Evolutionary conservation across 2,329 filamentous ascomycete genomes (phyloP).

Genomic region (Cyclaneusma minus): DNA sequence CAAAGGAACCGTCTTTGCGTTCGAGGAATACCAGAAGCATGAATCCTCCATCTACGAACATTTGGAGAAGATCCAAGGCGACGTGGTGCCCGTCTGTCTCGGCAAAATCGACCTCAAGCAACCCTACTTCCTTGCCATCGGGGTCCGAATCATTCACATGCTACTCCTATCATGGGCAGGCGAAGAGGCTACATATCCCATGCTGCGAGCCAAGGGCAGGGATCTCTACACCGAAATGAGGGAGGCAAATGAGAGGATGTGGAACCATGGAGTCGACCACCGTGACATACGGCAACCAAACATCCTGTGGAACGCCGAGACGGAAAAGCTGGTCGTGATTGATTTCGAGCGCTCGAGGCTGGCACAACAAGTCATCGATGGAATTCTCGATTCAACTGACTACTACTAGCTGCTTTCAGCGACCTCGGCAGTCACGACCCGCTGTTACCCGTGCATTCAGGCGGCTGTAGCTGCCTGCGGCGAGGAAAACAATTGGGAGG

Average conservation of each 20-base stretch:
- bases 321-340: slow-evolving; percentile 8
- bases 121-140: slow-evolving; percentile 19
- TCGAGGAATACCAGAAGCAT: slow-evolving; percentile 19
- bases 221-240: background rate
- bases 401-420: no score
- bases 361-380: no score
- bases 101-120: slow-evolving; percentile 22
- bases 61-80: slow-evolving; percentile 20
- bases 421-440: no score
- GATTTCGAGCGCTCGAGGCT: slow-evolving; percentile 11
- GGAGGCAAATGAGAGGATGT: background rate
- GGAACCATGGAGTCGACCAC: slow-evolving; percentile 8
- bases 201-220: background rate
- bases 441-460: no score
- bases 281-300: slow-evolving; percentile 9
- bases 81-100: slow-evolving; percentile 22
- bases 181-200: slow-evolving; percentile 3
- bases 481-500: no score
- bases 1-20: slow-evolving; percentile 23
- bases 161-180: slow-evolving; percentile 22
- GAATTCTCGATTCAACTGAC: no score
- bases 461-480: no score
- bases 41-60: slow-evolving; percentile 21
- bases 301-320: slow-evolving; percentile 10
- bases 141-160: slow-evolving; percentile 19